Evolutionary conservation across 2,329 filamentous ascomycete species (phyloP).

Genomic region (Myriosclerotinia curreyana): DNA sequence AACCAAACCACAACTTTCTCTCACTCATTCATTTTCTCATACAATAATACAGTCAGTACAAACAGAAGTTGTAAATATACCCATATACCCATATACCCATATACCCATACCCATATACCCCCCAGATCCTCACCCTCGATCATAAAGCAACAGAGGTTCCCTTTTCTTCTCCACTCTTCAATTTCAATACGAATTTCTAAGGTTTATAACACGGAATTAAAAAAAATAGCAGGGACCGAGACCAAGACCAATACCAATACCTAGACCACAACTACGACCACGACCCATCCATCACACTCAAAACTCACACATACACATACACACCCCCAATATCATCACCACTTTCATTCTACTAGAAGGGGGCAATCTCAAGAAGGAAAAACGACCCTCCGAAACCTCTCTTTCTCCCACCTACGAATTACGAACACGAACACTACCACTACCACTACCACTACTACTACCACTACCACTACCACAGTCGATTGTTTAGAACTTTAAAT

Average conservation of each 20-base stretch:
- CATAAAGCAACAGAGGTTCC: constrained; percentile 5
- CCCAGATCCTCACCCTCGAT: not conserved
- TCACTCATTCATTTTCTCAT: constrained; percentile 4
- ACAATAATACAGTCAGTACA: not conserved
- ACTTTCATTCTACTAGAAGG: constrained; percentile 10
- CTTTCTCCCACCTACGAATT: constrained; percentile 2
- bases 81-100: not conserved
- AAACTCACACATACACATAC: not conserved
- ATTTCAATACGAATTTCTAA: constrained; percentile 18
- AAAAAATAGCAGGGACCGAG: constrained; percentile 16
- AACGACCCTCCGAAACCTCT: not conserved
- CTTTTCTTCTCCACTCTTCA: constrained; percentile 17
- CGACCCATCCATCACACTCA: not conserved
- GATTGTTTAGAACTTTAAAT: constrained; percentile 15
- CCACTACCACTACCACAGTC: constrained; percentile 1
- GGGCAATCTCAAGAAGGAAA: constrained; percentile 9
- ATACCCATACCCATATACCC: no score
- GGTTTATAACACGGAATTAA: constrained; percentile 9
- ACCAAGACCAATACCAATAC: not conserved
- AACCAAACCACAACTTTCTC: not conserved
- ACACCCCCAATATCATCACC: not conserved
- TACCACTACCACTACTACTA: not conserved
- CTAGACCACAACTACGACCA: not conserved
- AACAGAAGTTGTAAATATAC: constrained; percentile 4
- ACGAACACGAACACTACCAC: not conserved